phyloP scores from a whole-genome alignment of 495 filamentous ascomycete genomes.

The Neurospora sp. region DNA sequence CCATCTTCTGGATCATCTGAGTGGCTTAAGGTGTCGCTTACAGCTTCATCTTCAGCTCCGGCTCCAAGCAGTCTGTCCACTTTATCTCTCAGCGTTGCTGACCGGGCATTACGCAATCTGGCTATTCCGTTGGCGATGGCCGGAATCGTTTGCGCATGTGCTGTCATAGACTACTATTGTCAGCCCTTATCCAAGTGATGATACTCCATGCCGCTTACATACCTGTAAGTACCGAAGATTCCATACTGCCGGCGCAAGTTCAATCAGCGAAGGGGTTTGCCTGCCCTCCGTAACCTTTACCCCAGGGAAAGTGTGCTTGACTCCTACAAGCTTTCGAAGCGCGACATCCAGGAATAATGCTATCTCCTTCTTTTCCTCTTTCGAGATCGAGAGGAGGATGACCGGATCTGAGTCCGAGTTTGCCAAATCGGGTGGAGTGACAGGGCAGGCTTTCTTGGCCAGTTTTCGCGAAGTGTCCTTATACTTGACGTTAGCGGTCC shows the following conservation, averaged over 20 bases:
- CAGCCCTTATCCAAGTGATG: not conserved
- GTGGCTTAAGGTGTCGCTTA: not conserved
- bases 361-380: constrained; percentile 13
- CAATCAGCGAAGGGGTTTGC: constrained; percentile 23
- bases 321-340: constrained; percentile 23
- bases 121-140: constrained; percentile 14
- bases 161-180: constrained; percentile 14
- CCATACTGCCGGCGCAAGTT: constrained; percentile 36
- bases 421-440: not conserved
- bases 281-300: constrained; percentile 10
- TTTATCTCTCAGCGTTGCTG: constrained; percentile 16
- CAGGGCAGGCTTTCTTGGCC: not conserved
- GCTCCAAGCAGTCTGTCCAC: not conserved
- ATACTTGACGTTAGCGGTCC: not conserved
- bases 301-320: constrained; percentile 17
- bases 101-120: constrained; percentile 14
- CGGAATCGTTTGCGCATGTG: constrained; percentile 13
- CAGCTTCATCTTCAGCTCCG: not conserved
- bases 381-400: not conserved
- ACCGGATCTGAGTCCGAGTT: not conserved
- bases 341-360: constrained; percentile 22
- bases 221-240: constrained; percentile 33
- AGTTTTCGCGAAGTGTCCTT: not conserved
- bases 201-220: not conserved
- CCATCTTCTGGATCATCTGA: not conserved